A percentile compares a stretch with the other conserved stretches of the same genome.
These are phyloP conservation scores for Chaetoceros tenuissimus DNA, from an alignment of 108 stramenopile genomes.

Conservation along the genomic window DNA sequence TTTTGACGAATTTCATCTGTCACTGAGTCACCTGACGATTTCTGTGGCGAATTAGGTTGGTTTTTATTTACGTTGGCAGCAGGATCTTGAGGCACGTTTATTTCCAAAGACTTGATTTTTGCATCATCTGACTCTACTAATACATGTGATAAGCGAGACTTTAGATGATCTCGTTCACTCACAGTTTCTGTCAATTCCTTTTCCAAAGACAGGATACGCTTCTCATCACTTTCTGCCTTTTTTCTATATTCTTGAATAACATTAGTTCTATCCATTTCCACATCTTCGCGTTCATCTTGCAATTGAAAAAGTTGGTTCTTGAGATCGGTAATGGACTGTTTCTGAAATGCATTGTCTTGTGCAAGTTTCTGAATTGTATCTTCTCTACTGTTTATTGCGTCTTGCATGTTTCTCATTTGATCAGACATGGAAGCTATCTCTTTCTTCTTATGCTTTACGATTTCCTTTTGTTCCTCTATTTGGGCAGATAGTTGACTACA, in stretches of 20 bases:
- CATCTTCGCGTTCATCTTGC: slow-evolving; percentile 56
- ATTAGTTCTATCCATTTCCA: slow-evolving; percentile 33
- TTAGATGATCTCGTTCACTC: no score
- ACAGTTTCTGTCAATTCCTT: no score
- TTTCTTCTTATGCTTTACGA: slow-evolving; percentile 10
- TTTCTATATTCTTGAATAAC: slow-evolving; percentile 27
- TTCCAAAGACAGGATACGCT: no score
- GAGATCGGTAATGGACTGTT: slow-evolving; percentile 51
- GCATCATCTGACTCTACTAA: no score
- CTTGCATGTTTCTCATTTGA: no score
- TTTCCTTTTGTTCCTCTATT: slow-evolving; percentile 10
- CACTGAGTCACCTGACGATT: background rate
- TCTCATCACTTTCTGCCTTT: no score
- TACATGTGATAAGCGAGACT: no score
- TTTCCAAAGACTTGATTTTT: no score
- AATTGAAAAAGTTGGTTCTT: slow-evolving; percentile 65
- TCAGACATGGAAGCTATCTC: slow-evolving; percentile 17
- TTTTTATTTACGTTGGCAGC: background rate
- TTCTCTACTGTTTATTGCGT: slow-evolving; percentile 36
- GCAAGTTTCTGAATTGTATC: slow-evolving; percentile 32
- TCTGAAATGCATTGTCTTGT: slow-evolving; percentile 51
- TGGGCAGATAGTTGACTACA: slow-evolving; percentile 14
- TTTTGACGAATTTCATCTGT: background rate
- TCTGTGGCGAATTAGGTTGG: background rate
- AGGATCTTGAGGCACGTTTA: no score